These are phyloP conservation scores for Hypomyces perniciosus DNA, from an alignment of 2,329 filamentous ascomycete species.

Conservation along the genomic window DNA sequence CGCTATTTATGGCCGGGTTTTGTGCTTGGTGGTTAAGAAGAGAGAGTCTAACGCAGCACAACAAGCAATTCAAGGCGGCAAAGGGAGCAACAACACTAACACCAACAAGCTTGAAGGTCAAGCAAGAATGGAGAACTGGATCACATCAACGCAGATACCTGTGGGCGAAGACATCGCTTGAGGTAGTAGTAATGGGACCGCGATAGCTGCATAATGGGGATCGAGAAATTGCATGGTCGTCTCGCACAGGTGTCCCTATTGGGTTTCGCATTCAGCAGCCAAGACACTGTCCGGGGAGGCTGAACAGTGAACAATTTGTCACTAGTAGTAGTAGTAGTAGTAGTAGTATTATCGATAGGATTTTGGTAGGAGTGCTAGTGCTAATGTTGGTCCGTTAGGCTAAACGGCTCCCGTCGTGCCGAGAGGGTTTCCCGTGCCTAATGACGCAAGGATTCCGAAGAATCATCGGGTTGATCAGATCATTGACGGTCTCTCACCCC, in stretches of 20 bases:
- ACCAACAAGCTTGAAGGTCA: constrained; percentile 44
- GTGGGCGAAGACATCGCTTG: constrained; percentile 30
- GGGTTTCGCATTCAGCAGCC: not conserved
- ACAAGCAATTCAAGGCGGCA: constrained; percentile 23
- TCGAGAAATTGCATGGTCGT: not conserved
- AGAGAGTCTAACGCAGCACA: constrained; percentile 49
- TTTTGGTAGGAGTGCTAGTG: too few relatives aligned
- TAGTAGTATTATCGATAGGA: too few relatives aligned
- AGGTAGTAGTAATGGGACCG: not conserved
- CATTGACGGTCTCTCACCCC: not conserved
- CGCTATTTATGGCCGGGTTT: constrained; percentile 85
- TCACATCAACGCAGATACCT: constrained; percentile 67
- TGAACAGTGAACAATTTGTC: too few relatives aligned
- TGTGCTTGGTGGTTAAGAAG: constrained; percentile 83
- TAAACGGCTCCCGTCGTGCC: not conserved
- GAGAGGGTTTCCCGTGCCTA: not conserved
- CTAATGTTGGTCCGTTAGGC: not conserved
- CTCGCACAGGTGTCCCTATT: not conserved
- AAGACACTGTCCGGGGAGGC: too few relatives aligned
- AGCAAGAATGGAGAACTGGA: constrained; percentile 79
- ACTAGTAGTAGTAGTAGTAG: too few relatives aligned
- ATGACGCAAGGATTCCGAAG: constrained; percentile 2
- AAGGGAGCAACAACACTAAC: constrained; percentile 21
- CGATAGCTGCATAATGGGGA: too few relatives aligned
- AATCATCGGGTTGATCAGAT: not conserved